Evolutionary conservation across 257 asterid genomes (phyloP).

Genomic region (Rehmannia glutinosa): DNA sequence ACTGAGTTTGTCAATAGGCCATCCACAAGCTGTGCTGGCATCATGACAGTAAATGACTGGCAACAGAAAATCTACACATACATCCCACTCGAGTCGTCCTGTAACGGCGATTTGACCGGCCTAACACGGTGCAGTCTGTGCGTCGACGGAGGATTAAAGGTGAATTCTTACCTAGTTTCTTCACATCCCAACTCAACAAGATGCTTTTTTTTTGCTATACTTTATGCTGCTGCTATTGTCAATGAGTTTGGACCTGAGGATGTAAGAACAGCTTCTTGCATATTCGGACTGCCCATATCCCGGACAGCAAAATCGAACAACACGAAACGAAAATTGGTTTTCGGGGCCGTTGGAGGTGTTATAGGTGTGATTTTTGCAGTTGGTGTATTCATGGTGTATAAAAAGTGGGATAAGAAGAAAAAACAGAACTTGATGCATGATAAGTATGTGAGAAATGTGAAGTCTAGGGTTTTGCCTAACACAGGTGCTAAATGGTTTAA

Average conservation of each 20-base stretch:
- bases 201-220: slow-evolving; percentile 45
- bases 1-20: slow-evolving; percentile 26
- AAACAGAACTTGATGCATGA: too few species aligned
- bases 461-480: slow-evolving; percentile 39
- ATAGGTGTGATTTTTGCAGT: slow-evolving; percentile 24
- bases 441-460: slow-evolving; percentile 33
- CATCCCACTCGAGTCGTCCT: slow-evolving; percentile 39
- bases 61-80: slow-evolving; percentile 12
- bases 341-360: slow-evolving; percentile 36
- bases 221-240: slow-evolving; percentile 53
- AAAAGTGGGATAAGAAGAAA: slow-evolving; percentile 34
- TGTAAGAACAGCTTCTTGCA: slow-evolving; percentile 44
- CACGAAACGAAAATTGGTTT: slow-evolving; percentile 24
- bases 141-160: slow-evolving; percentile 48
- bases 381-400: slow-evolving; percentile 19
- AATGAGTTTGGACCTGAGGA: slow-evolving; percentile 48
- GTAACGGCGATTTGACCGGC: slow-evolving; percentile 45
- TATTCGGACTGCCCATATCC: slow-evolving; percentile 41
- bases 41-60: slow-evolving; percentile 40
- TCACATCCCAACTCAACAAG: slow-evolving; percentile 38
- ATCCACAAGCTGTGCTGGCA: slow-evolving; percentile 53
- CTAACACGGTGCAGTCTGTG: slow-evolving; percentile 46
- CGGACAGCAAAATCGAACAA: slow-evolving; percentile 1
- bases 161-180: slow-evolving; percentile 39
- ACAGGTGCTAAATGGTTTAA: slow-evolving; percentile 55